Conservation (phyloP, 371 early-diverging fungal species). For the Mucor lusitanicus region DNA sequence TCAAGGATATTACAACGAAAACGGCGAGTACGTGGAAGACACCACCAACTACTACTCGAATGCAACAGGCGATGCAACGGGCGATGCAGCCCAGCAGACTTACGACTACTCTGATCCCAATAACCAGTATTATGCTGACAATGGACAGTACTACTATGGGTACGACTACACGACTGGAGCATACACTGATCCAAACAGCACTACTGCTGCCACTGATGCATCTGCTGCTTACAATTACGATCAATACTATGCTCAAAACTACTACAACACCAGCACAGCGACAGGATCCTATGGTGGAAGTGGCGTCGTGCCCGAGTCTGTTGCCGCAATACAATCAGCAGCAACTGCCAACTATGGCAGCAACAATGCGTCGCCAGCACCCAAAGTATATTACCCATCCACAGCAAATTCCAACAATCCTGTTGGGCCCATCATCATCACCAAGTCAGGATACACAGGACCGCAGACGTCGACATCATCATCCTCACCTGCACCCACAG, state of each 20-base stretch:
- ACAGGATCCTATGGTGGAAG: not conserved
- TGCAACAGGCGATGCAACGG: not conserved
- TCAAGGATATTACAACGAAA: constrained; percentile 15
- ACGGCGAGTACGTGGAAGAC: constrained; percentile 6
- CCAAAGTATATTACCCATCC: constrained; percentile 18
- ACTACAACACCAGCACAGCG: constrained; percentile 14
- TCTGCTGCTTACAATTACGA: constrained; percentile 35
- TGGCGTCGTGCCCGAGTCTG: constrained; percentile 14
- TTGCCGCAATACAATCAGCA: not conserved
- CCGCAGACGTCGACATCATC: constrained; percentile 10
- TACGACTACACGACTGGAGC: constrained; percentile 33
- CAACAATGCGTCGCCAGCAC: constrained; percentile 6
- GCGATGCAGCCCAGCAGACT: not conserved
- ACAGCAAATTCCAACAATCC: constrained; percentile 22
- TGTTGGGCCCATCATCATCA: constrained; percentile 16
- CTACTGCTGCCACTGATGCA: constrained; percentile 17
- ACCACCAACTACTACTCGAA: not conserved
- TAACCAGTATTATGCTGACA: constrained; percentile 16
- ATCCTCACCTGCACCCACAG: not conserved
- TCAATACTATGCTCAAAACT: constrained; percentile 28
- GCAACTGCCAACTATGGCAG: not conserved
- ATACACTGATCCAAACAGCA: constrained; percentile 11
- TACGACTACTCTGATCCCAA: constrained; percentile 20
- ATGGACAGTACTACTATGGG: constrained; percentile 29
- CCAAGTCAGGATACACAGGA: constrained; percentile 21